phyloP scores from a whole-genome alignment of 768 basidiomycete species.

The Leccinum incarnatum region DNA sequence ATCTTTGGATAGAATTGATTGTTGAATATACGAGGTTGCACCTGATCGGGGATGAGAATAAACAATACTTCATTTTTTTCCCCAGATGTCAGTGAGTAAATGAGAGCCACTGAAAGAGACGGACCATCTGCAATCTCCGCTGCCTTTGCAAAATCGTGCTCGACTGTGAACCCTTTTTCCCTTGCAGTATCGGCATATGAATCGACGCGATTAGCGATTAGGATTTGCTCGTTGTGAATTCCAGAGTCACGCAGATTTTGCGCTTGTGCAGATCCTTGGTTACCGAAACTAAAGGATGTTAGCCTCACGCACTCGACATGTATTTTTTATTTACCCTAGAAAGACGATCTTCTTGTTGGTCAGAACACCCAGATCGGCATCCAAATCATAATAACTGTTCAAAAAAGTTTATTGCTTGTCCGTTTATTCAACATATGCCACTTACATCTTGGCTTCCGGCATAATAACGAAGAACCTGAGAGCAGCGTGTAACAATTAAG shows the following conservation, averaged over 20 bases:
- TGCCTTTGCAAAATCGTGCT: slow-evolving; percentile 55
- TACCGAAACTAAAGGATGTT: slow-evolving; percentile 47
- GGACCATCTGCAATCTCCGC: slow-evolving; percentile 54
- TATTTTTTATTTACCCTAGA: slow-evolving; percentile 43
- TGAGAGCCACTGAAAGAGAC: slow-evolving; percentile 4
- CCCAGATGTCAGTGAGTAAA: not conserved
- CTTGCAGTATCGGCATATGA: slow-evolving; percentile 56
- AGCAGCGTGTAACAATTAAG: not conserved
- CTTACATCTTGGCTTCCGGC: slow-evolving; percentile 56
- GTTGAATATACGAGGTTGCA: slow-evolving; percentile 62
- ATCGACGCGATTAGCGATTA: slow-evolving; percentile 58
- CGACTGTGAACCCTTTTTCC: slow-evolving; percentile 54
- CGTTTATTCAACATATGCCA: not conserved
- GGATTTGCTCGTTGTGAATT: slow-evolving; percentile 56
- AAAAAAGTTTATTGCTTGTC: not conserved
- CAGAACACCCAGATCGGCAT: slow-evolving; percentile 51
- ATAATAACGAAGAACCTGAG: slow-evolving; percentile 3
- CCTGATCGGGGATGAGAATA: slow-evolving; percentile 62
- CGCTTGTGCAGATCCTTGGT: slow-evolving; percentile 65
- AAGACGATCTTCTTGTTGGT: slow-evolving; percentile 55
- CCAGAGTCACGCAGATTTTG: slow-evolving; percentile 65
- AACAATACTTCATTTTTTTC: slow-evolving; percentile 46
- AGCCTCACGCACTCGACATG: not conserved
- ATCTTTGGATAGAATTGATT: slow-evolving; percentile 47
- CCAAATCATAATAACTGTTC: slow-evolving; percentile 51